Conservation (phyloP, 331 rosid genomes). For the Prunus yedoensis region DNA sequence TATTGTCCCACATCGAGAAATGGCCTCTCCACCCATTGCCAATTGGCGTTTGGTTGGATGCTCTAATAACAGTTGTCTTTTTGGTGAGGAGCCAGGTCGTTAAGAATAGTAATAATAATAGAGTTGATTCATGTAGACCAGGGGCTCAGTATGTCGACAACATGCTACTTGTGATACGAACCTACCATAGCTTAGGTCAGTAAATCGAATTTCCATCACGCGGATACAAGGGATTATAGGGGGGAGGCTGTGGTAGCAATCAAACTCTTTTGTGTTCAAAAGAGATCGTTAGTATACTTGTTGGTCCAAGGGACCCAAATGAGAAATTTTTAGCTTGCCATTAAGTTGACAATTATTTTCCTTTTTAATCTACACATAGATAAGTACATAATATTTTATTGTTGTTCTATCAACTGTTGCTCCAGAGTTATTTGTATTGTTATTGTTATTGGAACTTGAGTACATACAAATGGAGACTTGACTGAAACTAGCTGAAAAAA, state of each 20-base stretch:
- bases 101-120: too few species aligned
- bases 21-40: background rate
- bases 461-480: constrained; percentile 43
- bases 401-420: background rate
- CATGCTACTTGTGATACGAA: background rate
- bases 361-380: background rate
- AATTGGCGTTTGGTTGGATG: too few species aligned
- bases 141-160: too few species aligned
- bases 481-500: constrained; percentile 71
- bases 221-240: background rate
- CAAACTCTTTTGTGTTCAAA: background rate
- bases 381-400: background rate
- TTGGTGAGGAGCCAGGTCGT: background rate
- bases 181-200: background rate
- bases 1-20: background rate
- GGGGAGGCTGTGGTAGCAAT: background rate
- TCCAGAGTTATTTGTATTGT: background rate
- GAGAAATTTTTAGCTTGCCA: background rate
- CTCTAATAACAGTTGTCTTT: background rate
- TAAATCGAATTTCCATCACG: background rate
- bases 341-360: background rate
- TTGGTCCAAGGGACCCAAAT: background rate
- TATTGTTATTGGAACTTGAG: constrained; percentile 16
- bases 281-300: background rate
- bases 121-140: too few species aligned